Conservation (phyloP, 2,329 filamentous ascomycete species). For the Arthrobotrys pseudoclavata region DNA sequence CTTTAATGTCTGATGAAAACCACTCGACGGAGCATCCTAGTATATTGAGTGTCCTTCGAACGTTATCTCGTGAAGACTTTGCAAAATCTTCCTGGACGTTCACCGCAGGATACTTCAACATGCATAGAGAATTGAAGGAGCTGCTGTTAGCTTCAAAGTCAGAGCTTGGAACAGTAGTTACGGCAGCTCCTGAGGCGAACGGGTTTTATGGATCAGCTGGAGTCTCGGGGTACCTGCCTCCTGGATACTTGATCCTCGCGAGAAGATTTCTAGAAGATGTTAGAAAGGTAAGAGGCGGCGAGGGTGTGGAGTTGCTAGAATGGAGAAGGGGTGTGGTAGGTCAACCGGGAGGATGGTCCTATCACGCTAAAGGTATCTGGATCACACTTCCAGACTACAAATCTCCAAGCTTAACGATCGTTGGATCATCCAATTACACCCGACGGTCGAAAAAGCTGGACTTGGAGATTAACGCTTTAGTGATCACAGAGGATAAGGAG, state of each 20-base stretch:
- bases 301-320: slow-evolving; percentile 81
- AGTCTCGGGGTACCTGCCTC: slow-evolving; percentile 88
- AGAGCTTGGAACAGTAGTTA: slow-evolving; percentile 82
- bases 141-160: slow-evolving; percentile 82
- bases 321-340: slow-evolving; percentile 88
- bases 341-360: slow-evolving; percentile 89
- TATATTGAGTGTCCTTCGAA: slow-evolving; percentile 79
- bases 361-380: slow-evolving; percentile 97
- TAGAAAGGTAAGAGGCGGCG: slow-evolving; percentile 69
- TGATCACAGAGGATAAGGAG: slow-evolving; percentile 81
- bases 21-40: slow-evolving; percentile 90
- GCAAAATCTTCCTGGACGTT: slow-evolving; percentile 88
- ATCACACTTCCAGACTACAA: slow-evolving; percentile 78
- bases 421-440: slow-evolving; percentile 96
- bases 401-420: slow-evolving; percentile 81
- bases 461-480: slow-evolving; percentile 86
- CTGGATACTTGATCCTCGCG: slow-evolving; percentile 90
- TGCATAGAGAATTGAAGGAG: slow-evolving; percentile 83
- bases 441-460: slow-evolving; percentile 93
- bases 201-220: slow-evolving; percentile 92
- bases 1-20: slow-evolving; percentile 78
- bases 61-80: slow-evolving; percentile 72
- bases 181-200: slow-evolving; percentile 92
- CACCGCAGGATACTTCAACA: slow-evolving; percentile 98
- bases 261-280: slow-evolving; percentile 81